phyloP scores from a whole-genome alignment of 1,284 basidiomycete species.

The Thecaphora frezii region DNA sequence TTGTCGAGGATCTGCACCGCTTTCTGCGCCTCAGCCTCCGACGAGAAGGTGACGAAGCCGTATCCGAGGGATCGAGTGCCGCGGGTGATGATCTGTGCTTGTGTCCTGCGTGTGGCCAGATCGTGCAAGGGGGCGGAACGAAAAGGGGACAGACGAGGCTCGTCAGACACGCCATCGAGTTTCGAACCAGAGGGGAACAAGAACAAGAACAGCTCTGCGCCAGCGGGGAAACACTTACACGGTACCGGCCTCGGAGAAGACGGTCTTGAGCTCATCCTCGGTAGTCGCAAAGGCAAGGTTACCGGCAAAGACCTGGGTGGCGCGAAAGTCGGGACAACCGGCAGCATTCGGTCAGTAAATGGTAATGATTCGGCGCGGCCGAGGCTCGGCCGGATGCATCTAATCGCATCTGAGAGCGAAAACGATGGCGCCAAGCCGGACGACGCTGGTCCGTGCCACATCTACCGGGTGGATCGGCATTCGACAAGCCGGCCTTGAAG shows the following conservation, averaged over 20 bases:
- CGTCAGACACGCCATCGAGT: no score
- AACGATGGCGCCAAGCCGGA: no score
- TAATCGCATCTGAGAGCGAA: no score
- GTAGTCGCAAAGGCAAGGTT: slow-evolving; percentile 55
- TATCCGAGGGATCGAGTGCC: slow-evolving; percentile 55
- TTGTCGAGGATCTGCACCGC: slow-evolving; percentile 50
- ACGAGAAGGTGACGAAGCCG: slow-evolving; percentile 52
- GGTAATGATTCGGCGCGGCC: background rate
- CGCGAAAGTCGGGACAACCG: background rate
- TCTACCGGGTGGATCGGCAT: no score
- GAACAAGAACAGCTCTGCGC: background rate
- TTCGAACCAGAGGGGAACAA: background rate
- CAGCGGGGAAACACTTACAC: slow-evolving; percentile 28
- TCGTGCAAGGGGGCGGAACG: background rate
- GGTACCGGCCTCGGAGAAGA: slow-evolving; percentile 48
- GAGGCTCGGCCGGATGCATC: no score
- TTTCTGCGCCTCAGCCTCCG: slow-evolving; percentile 46
- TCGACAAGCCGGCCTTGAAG: no score
- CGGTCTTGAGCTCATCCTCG: slow-evolving; percentile 44
- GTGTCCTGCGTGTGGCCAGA: slow-evolving; percentile 18
- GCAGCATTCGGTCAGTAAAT: background rate
- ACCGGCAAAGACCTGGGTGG: slow-evolving; percentile 6
- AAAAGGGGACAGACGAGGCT: slow-evolving; percentile 1
- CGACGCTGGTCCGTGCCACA: no score
- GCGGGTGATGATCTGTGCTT: slow-evolving; percentile 52